phyloP scores from a whole-genome alignment of 805 yeast genomes.

The Nakazawaea pomicola region DNA sequence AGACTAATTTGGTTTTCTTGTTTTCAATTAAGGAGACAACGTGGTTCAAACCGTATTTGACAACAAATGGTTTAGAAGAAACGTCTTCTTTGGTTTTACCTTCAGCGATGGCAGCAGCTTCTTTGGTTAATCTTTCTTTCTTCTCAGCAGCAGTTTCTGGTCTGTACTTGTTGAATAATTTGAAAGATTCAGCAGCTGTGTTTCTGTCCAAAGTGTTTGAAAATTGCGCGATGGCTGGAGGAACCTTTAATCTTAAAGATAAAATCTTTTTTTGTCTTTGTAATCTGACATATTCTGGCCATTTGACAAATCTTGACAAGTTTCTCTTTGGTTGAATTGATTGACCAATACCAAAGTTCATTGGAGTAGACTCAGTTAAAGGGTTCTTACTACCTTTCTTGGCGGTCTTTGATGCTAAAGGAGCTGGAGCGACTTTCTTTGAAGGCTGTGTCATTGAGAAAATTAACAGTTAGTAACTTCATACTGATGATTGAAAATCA shows the following conservation, averaged over 20 bases:
- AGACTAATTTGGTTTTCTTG: slow-evolving; percentile 97
- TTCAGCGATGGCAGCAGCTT: slow-evolving; percentile 98
- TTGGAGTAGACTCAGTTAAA: slow-evolving; percentile 83
- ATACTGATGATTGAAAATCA: not conserved
- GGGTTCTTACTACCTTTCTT: slow-evolving; percentile 64
- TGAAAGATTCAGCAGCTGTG: slow-evolving; percentile 96
- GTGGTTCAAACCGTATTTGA: slow-evolving; percentile 98
- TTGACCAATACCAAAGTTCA: slow-evolving; percentile 96
- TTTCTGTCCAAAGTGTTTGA: slow-evolving; percentile 95
- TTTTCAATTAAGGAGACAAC: slow-evolving; percentile 95
- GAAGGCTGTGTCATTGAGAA: slow-evolving; percentile 15
- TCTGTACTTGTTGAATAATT: slow-evolving; percentile 97
- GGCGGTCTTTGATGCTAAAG: slow-evolving; percentile 77
- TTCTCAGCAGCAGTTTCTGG: slow-evolving; percentile 97
- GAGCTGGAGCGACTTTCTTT: slow-evolving; percentile 97
- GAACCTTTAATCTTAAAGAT: slow-evolving; percentile 95
- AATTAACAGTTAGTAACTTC: slow-evolving; percentile 8
- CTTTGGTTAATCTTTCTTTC: slow-evolving; percentile 98
- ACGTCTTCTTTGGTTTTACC: slow-evolving; percentile 97
- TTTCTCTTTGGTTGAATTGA: slow-evolving; percentile 91
- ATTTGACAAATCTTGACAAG: slow-evolving; percentile 94
- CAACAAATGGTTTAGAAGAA: slow-evolving; percentile 93
- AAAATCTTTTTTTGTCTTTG: slow-evolving; percentile 99
- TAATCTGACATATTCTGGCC: slow-evolving; percentile 98
- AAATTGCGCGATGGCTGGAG: slow-evolving; percentile 97